Base-by-base conservation (phyloP, 257 asterid species). In the Verbascum thapsus region DNA sequence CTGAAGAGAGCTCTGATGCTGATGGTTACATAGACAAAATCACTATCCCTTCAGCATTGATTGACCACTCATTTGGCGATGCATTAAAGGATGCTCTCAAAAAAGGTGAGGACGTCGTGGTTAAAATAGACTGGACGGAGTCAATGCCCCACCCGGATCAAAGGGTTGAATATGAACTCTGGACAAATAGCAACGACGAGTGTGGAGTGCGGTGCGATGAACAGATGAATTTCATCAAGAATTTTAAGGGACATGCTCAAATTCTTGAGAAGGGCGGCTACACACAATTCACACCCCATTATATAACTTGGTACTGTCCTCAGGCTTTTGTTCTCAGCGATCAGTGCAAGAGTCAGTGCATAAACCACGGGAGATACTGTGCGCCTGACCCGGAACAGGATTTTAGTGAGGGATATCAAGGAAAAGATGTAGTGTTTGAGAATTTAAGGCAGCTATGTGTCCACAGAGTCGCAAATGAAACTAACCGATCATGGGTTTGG, bases 181-280 rank as follows among this genome's bases (percentile, higher is more conserved):
- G 97, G 97, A 87, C 97, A 3, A 90, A 87, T 4, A 82, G 97
- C 75, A 90, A 90, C 15, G 97, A 90, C 74, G 97, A 90, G 74
- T 90, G 97, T 15, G 97, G 97, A 5, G 40, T 68, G 32, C 90
- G 97, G 2, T 90, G 97, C 52, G 95, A 87, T 16, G 96, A 90
- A 56, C 97, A 90, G 69, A 85, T 90, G 96, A 73, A 61, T 44
- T 90, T 90, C 71, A 41, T 87, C 13, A 90, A 81, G 74, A 72
- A 72, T 48, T 90, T 90, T 74, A 87, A 83, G 56, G 97, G 97
- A 20, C 85, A 90, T 54, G 97, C 95, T 7, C 97, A 90, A 52
- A 77, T 90, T 49, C 96, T 90, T 1, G 97, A 90, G 68, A 87
- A 80, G 63, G 92, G 85, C 23, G 97, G 97, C 1, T 87, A 81